Base-by-base conservation (phyloP, 805 yeast species). In the Cyberlindnera subsufficiens region DNA sequence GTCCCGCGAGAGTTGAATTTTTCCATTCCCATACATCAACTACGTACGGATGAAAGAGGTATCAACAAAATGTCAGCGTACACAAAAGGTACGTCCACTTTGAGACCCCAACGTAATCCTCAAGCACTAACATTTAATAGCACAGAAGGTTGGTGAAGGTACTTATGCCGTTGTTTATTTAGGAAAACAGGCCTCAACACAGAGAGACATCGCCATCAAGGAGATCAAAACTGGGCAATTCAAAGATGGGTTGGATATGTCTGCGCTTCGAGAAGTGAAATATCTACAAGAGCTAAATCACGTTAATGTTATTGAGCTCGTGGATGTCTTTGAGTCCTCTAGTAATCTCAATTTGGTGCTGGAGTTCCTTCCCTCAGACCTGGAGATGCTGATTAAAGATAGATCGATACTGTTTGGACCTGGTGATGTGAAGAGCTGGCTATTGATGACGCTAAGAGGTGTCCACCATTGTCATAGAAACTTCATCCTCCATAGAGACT, bases 211-310 rank as follows among this genome's bases (percentile, higher is more conserved):
- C 30, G 99, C 99, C 51, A 82, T 95, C 46, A 93, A 93, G 59
- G 96, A 89, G 68, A 93, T 93, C 71, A 93, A 93, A 57, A 84
- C 95, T 0, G 95, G 95, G 2, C 82, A 85, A 46, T 90, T 90
- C 68, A 88, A 89, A 61, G 98, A 93, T 66, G 99, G 99, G 0
- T 67, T 93, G 40, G 99, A 93, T 65, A 91, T 93, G 96, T 85
- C 96, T 20, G 99, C 99, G 32, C 77, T 89, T n/a, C 63, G 97
- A 51, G 97, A 90, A 60, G 88, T 89, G 49, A 90, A 89, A 56
- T 88, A 85, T 55, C 66, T 89, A 17, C 95, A 86, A 56, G 97
- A 90, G 54, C 61, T 90, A 42, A 74, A 75, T 38, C 90, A 86
- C 59, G 71, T 67, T 17, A 90, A 90, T 58, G 85, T 93, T 17